These are phyloP conservation scores for Citrus reticulata DNA, from an alignment of 345 rosid genomes.

Conservation along the genomic window DNA sequence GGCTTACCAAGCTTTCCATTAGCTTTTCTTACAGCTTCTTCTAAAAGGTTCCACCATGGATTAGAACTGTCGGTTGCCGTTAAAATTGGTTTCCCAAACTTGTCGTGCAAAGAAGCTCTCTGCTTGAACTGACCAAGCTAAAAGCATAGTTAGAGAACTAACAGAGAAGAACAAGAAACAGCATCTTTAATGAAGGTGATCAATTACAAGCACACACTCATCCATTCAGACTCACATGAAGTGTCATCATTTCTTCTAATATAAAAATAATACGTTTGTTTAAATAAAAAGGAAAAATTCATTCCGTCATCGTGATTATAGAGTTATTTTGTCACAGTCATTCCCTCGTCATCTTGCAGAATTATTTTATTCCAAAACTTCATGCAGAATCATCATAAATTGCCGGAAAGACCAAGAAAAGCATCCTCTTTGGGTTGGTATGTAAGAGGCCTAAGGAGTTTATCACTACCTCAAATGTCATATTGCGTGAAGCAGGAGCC, in stretches of 20 bases:
- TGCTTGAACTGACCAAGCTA: constrained; percentile 80
- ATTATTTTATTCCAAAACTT: background rate
- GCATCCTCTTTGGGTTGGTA: background rate
- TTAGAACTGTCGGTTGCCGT: constrained; percentile 69
- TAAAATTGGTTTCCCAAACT: constrained; percentile 48
- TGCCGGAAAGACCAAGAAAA: background rate
- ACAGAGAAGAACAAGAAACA: background rate
- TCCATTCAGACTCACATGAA: background rate
- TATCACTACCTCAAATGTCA: constrained; percentile 72
- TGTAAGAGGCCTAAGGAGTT: background rate
- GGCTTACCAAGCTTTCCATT: constrained; percentile 67
- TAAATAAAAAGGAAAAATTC: too few species aligned
- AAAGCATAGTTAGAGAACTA: constrained; percentile 20
- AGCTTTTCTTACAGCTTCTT: constrained; percentile 71
- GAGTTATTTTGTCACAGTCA: too few species aligned
- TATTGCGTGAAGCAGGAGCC: constrained; percentile 90
- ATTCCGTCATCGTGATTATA: too few species aligned
- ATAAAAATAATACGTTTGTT: background rate
- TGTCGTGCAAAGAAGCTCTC: constrained; percentile 32
- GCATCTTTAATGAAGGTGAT: background rate
- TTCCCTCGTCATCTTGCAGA: too few species aligned
- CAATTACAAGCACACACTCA: background rate
- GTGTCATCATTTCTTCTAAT: background rate
- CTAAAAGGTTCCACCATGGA: constrained; percentile 86
- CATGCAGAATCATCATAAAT: background rate